Evolutionary conservation across 1,284 basidiomycete species (phyloP), one percentile per base, ranked within the genome.

Genomic region (Gastroboletus turbinatus): DNA sequence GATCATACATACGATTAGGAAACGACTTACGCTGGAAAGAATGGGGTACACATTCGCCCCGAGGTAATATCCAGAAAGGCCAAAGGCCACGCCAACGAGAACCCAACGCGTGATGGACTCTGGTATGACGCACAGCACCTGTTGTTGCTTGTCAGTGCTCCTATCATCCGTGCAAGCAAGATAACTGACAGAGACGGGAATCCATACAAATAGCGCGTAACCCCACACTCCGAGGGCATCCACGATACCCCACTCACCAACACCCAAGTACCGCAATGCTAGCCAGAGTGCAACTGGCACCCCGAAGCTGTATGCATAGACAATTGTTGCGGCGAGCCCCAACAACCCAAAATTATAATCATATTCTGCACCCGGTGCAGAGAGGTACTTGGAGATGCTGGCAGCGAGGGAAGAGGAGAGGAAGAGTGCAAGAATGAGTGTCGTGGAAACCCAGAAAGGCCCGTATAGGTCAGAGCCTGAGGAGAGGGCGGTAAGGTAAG

Each of bases 371-470:
- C 72, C 76, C 1, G 82, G 76, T 36, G 81, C 74, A 27, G 89
- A 88, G 40, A 96, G 81, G 74, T 94, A 96, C 21, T 84, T 81
- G 2, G 87, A 78, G 63, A 97, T 88, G 39, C 91, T 92, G 8
- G 90, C 84, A 2, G 88, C 92, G 43, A 97, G 84, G 23, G 91
- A 94, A 0, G 94, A 96, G 33, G 91, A 95, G 55, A 96, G 84
- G 76, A 95, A 97, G 53, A 97, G 84, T 2, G 87, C 81, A 67
- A 97, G 92, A 49, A 96, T 90, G 60, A 97, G 83, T 1, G 94
- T 96, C 0, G 94, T 95, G 47, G 96, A 82, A 0, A 94, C 92
- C 95, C 95, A 98, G 77, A 98, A 97, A 1, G 95, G 94, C 2
- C 95, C 94, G 61, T 92, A 92, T 43, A 92, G 82, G 65, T 92